These are phyloP conservation scores for Acanthamoeba culbertsoni DNA, from an alignment of 208 protist genomes.

Conservation along the genomic window DNA sequence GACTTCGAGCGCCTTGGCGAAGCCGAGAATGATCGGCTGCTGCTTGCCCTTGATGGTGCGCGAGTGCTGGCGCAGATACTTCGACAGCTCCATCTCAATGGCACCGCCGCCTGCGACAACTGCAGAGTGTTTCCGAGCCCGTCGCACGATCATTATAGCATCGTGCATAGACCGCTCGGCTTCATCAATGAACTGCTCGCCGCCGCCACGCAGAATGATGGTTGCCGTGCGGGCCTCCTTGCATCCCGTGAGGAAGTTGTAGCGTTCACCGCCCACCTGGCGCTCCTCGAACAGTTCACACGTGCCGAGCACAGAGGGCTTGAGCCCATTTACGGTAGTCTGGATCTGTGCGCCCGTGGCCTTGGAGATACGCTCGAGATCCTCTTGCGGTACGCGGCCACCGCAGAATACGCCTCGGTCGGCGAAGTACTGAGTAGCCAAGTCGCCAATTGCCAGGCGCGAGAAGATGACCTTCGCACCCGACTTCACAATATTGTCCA, in stretches of 20 bases:
- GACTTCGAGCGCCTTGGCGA: constrained; percentile 98
- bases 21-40: constrained; percentile 98
- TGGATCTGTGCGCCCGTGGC: constrained; percentile 97
- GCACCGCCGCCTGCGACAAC: constrained; percentile 99
- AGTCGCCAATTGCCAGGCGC: constrained; percentile 97
- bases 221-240: constrained; percentile 75
- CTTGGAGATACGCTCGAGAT: constrained; percentile 91
- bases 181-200: constrained; percentile 99
- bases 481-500: constrained; percentile 96
- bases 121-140: constrained; percentile 94
- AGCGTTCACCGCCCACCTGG: constrained; percentile 97
- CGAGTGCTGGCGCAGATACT: constrained; percentile 94
- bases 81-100: constrained; percentile 99
- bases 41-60: constrained; percentile 97
- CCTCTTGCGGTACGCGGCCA: constrained; percentile 96
- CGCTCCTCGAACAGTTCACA: constrained; percentile 98
- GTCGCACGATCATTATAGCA: constrained; percentile 99
- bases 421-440: constrained; percentile 99
- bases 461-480: constrained; percentile 99
- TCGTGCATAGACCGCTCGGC: constrained; percentile 99
- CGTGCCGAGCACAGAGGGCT: constrained; percentile 90
- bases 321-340: constrained; percentile 96
- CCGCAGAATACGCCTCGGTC: constrained; percentile 99
- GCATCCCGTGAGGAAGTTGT: constrained; percentile 99
- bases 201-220: constrained; percentile 84